phyloP scores from a whole-genome alignment of 306 rosid species.

The Begonia loranthoides region DNA sequence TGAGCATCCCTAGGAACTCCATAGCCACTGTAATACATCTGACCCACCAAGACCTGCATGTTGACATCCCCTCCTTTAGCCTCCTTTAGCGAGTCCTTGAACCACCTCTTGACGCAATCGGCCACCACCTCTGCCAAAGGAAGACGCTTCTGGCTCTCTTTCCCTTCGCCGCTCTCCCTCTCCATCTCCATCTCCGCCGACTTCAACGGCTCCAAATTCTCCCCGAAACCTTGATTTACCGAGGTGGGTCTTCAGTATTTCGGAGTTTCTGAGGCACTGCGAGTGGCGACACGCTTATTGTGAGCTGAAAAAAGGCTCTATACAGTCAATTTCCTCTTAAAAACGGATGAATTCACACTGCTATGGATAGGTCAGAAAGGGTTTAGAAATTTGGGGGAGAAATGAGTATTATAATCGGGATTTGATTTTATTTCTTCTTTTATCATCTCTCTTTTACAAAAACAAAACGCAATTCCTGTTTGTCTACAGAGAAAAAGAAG shows the following conservation, averaged over 20 bases:
- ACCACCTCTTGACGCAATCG: constrained; percentile 91
- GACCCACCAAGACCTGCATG: constrained; percentile 89
- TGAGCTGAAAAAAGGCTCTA: not conserved
- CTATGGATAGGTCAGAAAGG: too few species aligned
- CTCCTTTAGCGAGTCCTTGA: constrained; percentile 70
- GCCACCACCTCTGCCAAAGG: constrained; percentile 71
- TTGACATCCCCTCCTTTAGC: constrained; percentile 80
- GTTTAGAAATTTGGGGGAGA: too few species aligned
- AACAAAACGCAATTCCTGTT: too few species aligned
- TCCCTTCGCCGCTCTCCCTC: constrained; percentile 16
- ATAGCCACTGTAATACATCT: constrained; percentile 89
- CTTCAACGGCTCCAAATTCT: constrained; percentile 14
- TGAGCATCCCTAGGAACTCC: constrained; percentile 80
- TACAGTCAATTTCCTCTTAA: too few species aligned
- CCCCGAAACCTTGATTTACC: constrained; percentile 6
- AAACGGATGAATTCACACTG: too few species aligned
- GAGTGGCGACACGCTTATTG: not conserved
- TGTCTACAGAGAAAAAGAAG: too few species aligned
- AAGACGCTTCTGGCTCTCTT: constrained; percentile 27
- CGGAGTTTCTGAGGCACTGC: not conserved
- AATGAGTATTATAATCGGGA: too few species aligned
- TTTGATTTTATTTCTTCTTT: too few species aligned
- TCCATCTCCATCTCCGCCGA: constrained; percentile 61
- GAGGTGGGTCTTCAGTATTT: constrained; percentile 7
- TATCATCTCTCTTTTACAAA: too few species aligned